These are phyloP conservation scores for Globisporangium radiosum DNA, from an alignment of 352 stramenopile genomes.

Conservation along the genomic window DNA sequence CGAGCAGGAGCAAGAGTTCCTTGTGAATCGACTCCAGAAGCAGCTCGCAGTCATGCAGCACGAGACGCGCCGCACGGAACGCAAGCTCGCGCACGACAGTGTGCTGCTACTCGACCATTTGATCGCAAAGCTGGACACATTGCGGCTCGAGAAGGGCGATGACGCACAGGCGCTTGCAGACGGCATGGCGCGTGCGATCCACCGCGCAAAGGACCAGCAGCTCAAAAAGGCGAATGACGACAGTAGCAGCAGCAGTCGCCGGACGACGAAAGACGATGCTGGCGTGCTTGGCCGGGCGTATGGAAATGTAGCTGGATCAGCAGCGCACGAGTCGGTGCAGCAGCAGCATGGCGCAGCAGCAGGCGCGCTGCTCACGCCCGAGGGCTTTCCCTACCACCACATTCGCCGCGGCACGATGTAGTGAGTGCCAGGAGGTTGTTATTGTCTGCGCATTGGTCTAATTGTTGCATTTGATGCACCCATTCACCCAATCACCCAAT, in stretches of 20 bases:
- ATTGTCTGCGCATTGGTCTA: no score
- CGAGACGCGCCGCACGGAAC: constrained; percentile 70
- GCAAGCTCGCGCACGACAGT: constrained; percentile 71
- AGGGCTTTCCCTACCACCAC: constrained; percentile 59
- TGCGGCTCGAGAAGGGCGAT: constrained; percentile 45
- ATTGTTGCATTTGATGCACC: no score
- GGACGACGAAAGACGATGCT: constrained; percentile 54
- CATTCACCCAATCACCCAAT: no score
- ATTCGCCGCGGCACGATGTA: constrained; percentile 75
- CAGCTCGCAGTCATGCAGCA: constrained; percentile 57
- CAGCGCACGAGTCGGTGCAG: constrained; percentile 17
- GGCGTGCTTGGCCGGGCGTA: constrained; percentile 35
- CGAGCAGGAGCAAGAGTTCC: constrained; percentile 84
- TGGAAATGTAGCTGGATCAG: constrained; percentile 21
- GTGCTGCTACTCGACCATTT: constrained; percentile 62
- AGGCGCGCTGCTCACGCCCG: constrained; percentile 21
- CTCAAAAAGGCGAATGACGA: constrained; percentile 38
- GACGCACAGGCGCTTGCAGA: constrained; percentile 59
- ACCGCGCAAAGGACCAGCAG: constrained; percentile 52
- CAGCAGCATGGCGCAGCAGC: constrained; percentile 1
- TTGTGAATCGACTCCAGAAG: constrained; percentile 84
- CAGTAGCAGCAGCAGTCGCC: constrained; percentile 13
- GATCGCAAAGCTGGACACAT: constrained; percentile 49
- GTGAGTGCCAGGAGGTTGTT: constrained; percentile 3
- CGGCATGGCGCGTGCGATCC: constrained; percentile 36